Base-by-base conservation (phyloP, 2,329 filamentous ascomycete species). In the Fusarium odoratissimum region DNA sequence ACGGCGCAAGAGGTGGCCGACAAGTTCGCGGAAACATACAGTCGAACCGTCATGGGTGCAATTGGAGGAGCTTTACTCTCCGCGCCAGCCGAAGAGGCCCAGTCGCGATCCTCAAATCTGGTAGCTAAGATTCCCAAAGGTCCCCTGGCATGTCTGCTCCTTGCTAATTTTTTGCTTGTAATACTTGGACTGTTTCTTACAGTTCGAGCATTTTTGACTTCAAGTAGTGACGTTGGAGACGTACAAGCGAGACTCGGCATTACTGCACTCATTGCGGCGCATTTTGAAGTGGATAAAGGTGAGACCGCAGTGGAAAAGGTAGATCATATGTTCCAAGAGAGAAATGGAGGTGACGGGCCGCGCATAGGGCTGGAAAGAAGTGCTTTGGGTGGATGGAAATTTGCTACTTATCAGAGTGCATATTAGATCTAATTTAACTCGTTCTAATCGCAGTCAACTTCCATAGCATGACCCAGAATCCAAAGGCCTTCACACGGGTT, bases 381-480 rank as follows among this genome's bases (percentile, higher is more conserved):
- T 12, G n/a, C 8, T 14, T 37, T 37, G 0, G n/a, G 48, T 7
- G 48, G n/a, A 19, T 51, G 31, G 12, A 51, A 37, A 6, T 25
- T 25, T 14, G 17, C 8, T 13, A 14, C 16, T 9, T 3, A 25
- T 6, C 8, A 2, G 5, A 19, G 0, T 11, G n/a, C 13, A 14
- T 35, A 35, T 35, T 3, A 25, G 23, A 21, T 1, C 13, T 46
- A 30, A 13, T 11, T 13, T 30, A 12, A 2, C 11, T 8, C 10
- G 17, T 9, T 9, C 28, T 28, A 28, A 6, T 28, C 28, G 6
- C 28, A 28, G 28, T 28, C 28, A 28, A 6, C 28, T 28, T 28
- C 6, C 28, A 28, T 28, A 5, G 28, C 28, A 28, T 28, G 28
- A 28, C 28, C 28, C 28, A 28, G 28, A 5, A 28, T 5, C 28